These are phyloP conservation scores for Aspergillus sojae DNA, from an alignment of 2,329 filamentous ascomycete genomes.

Conservation along the genomic window DNA sequence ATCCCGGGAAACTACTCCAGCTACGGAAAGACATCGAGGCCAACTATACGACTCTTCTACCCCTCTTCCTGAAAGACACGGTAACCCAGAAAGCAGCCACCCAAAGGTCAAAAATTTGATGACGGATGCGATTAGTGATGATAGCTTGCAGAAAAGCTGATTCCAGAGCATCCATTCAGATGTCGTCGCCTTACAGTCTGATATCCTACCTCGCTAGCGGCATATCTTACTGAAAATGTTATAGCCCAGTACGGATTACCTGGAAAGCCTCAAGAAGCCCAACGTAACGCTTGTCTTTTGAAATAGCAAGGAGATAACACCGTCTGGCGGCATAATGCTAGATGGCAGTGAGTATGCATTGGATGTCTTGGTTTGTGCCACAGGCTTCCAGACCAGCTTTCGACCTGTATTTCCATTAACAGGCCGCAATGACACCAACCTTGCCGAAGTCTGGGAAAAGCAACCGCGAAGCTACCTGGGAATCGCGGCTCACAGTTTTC, in stretches of 20 bases:
- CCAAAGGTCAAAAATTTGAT: not conserved
- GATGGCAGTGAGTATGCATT: not conserved
- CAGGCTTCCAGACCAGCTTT: not conserved
- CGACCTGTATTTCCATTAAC: not conserved
- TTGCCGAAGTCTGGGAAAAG: not conserved
- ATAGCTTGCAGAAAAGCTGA: not conserved
- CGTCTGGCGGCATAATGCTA: not conserved
- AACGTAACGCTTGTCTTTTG: not conserved
- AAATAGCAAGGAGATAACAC: not conserved
- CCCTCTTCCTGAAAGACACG: not conserved
- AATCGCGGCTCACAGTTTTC: not conserved
- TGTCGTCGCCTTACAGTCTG: not conserved
- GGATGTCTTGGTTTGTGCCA: not conserved
- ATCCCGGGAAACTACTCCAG: not conserved
- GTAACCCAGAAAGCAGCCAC: not conserved
- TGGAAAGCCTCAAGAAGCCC: not conserved
- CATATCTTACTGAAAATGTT: not conserved
- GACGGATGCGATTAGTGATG: not conserved
- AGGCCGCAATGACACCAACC: not conserved
- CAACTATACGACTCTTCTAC: not conserved
- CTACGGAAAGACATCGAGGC: not conserved
- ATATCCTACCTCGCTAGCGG: not conserved
- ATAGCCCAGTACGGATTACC: not conserved
- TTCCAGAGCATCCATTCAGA: not conserved
- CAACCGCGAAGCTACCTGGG: not conserved